Evolutionary conservation across 352 stramenopile genomes (phyloP).

Genomic region (Phytophthora sp.): DNA sequence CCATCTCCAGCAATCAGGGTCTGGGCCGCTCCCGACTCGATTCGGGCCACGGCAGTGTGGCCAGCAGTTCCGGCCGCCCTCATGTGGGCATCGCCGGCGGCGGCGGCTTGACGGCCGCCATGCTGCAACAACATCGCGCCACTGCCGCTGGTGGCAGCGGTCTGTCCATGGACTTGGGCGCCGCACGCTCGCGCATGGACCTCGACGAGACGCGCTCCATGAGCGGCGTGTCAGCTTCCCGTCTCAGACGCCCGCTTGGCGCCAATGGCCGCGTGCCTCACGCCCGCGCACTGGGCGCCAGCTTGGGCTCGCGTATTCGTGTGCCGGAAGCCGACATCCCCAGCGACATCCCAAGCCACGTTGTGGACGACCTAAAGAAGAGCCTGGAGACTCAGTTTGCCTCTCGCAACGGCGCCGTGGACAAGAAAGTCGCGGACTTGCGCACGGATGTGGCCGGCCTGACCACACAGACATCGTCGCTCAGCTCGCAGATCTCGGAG

Average conservation of each 20-base stretch:
- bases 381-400: conserved; percentile 72
- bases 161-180: conserved; percentile 27
- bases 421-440: conserved; percentile 73
- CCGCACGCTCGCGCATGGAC: conserved; percentile 25
- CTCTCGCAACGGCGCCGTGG: conserved; percentile 54
- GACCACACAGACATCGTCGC: conserved; percentile 44
- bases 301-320: conserved; percentile 46
- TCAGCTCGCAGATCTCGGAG: conserved; percentile 56
- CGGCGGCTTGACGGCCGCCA: conserved; percentile 44
- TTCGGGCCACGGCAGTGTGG: conserved; percentile 24
- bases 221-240: conserved; percentile 32
- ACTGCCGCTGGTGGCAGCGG: conserved; percentile 6
- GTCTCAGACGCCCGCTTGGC: conserved; percentile 26
- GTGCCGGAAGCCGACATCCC: conserved; percentile 53
- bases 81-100: conserved; percentile 42
- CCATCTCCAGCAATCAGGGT: conserved; percentile 41
- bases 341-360: conserved; percentile 49
- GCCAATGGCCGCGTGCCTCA: conserved; percentile 33
- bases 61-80: conserved; percentile 27
- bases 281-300: conserved; percentile 27
- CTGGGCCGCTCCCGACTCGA: conserved; percentile 23
- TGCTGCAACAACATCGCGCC: conserved; percentile 45
- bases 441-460: conserved; percentile 64
- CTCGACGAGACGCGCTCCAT: conserved; percentile 47
- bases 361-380: conserved; percentile 67